These are phyloP conservation scores for Kuraishia cidri DNA, from an alignment of 805 yeast genomes.

Conservation along the genomic window DNA sequence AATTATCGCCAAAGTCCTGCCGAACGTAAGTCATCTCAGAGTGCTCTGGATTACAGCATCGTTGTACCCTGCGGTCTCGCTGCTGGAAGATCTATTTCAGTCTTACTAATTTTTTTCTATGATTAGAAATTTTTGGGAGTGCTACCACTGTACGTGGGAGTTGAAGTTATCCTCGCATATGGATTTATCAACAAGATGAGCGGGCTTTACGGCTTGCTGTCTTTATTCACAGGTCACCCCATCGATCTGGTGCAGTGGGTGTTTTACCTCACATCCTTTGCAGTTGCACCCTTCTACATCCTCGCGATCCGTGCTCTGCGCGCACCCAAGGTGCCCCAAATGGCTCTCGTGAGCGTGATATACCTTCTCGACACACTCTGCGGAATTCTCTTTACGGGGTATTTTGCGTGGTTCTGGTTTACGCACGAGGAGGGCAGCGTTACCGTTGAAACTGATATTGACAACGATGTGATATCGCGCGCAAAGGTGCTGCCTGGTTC, in stretches of 20 bases:
- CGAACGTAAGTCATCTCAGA: conserved; percentile 9
- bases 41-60: background rate
- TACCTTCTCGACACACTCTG: conserved; percentile 61
- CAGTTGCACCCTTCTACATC: conserved; percentile 55
- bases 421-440: background rate
- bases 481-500: conserved; percentile 8
- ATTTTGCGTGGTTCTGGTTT: conserved; percentile 76
- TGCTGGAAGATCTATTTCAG: background rate
- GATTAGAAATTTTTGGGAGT: conserved; percentile 51
- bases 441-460: background rate
- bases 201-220: conserved; percentile 79
- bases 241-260: conserved; percentile 77
- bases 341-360: conserved; percentile 53
- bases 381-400: conserved; percentile 61
- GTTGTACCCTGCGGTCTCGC: too few species aligned
- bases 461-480: background rate
- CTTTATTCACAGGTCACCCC: conserved; percentile 86
- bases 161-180: conserved; percentile 68
- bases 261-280: conserved; percentile 57
- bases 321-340: conserved; percentile 47
- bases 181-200: conserved; percentile 83
- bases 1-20: conserved; percentile 8
- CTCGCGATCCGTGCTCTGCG: conserved; percentile 44
- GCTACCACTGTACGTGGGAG: conserved; percentile 80
- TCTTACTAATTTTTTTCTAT: background rate